A percentile compares a stretch with the other conserved stretches of the same genome.
These are phyloP conservation scores for Ogataea ganodermae DNA, from an alignment of 805 yeast species.

Conservation along the genomic window DNA sequence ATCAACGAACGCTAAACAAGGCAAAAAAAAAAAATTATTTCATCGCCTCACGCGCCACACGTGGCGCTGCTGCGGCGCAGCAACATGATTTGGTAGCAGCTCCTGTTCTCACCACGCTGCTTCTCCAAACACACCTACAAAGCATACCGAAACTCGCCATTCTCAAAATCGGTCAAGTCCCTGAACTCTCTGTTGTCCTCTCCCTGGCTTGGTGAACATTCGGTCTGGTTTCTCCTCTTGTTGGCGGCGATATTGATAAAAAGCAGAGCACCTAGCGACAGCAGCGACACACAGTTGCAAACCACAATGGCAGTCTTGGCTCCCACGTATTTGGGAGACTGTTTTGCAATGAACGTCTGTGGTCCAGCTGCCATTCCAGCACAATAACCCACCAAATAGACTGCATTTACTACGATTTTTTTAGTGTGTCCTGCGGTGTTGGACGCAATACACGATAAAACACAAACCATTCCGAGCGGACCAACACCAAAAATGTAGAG, in stretches of 20 bases:
- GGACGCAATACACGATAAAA: constrained; percentile 30
- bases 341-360: constrained; percentile 48
- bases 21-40: not conserved
- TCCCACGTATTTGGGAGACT: constrained; percentile 48
- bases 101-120: too few relatives aligned
- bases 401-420: constrained; percentile 45
- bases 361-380: constrained; percentile 54
- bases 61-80: not conserved
- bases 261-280: constrained; percentile 45
- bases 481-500: constrained; percentile 30
- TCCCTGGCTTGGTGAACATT: not conserved
- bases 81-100: too few relatives aligned
- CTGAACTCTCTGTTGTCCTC: constrained; percentile 42
- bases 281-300: constrained; percentile 17
- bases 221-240: constrained; percentile 24
- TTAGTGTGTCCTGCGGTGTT: constrained; percentile 53
- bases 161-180: constrained; percentile 47
- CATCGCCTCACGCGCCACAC: not conserved
- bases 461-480: constrained; percentile 32
- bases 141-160: constrained; percentile 39
- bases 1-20: not conserved
- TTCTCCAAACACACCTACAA: too few relatives aligned
- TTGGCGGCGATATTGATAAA: constrained; percentile 23
- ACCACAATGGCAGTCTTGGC: constrained; percentile 41
- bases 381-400: constrained; percentile 39